Evolutionary conservation across 2,329 filamentous ascomycete species (phyloP).

Genomic region (Pleomassaria siparia): DNA sequence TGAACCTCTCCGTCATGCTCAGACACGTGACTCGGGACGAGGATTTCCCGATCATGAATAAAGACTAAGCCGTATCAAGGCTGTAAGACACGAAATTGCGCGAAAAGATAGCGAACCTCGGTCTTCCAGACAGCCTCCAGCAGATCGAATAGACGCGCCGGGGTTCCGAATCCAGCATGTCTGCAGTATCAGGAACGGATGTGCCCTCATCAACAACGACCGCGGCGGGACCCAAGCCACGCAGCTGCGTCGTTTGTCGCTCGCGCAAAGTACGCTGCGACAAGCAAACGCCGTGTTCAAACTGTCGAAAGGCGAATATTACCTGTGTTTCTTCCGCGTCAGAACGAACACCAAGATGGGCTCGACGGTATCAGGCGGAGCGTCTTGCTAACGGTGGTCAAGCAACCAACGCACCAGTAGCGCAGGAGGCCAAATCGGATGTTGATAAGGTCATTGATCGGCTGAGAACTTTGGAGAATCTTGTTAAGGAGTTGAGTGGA

Average conservation of each 20-base stretch:
- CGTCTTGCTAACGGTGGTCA: slow-evolving; percentile 37
- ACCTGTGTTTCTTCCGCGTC: slow-evolving; percentile 54
- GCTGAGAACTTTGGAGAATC: slow-evolving; percentile 51
- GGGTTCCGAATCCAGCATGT: neutral
- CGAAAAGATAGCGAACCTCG: neutral
- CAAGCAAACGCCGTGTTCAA: slow-evolving; percentile 59
- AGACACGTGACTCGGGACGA: neutral
- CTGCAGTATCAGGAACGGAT: neutral
- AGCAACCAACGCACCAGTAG: slow-evolving; percentile 28
- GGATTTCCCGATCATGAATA: neutral
- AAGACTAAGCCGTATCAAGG: neutral
- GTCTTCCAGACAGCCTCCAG: neutral
- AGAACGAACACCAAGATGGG: slow-evolving; percentile 57
- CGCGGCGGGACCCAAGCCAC: slow-evolving; percentile 35
- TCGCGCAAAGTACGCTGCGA: slow-evolving; percentile 61
- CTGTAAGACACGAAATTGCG: neutral
- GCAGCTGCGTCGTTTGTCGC: slow-evolving; percentile 56
- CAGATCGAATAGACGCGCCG: neutral
- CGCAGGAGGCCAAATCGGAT: neutral
- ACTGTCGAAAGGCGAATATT: slow-evolving; percentile 57
- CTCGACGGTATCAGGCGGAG: slow-evolving; percentile 50
- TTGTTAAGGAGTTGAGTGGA: slow-evolving; percentile 54
- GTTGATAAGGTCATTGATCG: slow-evolving; percentile 48
- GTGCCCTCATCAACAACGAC: neutral
- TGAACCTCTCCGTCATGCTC: too few relatives aligned